Conservation (phyloP, 768 basidiomycete genomes). For the Psilocybe tampanensis region DNA sequence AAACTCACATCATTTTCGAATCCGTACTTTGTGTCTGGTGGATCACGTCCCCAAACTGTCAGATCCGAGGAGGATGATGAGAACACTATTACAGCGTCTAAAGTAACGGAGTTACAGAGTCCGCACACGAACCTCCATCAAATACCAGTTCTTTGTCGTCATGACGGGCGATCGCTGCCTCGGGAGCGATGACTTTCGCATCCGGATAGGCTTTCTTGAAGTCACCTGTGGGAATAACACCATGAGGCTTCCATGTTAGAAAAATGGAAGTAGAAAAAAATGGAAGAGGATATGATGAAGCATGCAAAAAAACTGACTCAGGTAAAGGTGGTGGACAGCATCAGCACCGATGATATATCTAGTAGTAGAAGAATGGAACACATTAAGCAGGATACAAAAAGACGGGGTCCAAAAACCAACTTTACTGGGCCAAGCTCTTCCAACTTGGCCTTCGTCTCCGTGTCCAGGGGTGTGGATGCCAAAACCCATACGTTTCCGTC, state of each 20-base stretch:
- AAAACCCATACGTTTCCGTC: conserved; percentile 78
- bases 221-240: conserved; percentile 40
- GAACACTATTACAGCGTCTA: not conserved
- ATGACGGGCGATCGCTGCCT: conserved; percentile 52
- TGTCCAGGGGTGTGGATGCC: conserved; percentile 75
- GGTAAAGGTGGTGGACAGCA: conserved; percentile 58
- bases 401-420: conserved; percentile 32
- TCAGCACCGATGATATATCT: conserved; percentile 66
- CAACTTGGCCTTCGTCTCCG: conserved; percentile 63
- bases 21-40: conserved; percentile 66
- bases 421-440: conserved; percentile 70
- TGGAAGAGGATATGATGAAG: not conserved
- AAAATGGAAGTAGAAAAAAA: not conserved
- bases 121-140: conserved; percentile 50
- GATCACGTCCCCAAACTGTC: conserved; percentile 65
- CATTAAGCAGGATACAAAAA: not conserved
- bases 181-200: conserved; percentile 73
- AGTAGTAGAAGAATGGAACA: conserved; percentile 19
- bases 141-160: conserved; percentile 54
- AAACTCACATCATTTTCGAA: conserved; percentile 66
- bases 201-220: conserved; percentile 71
- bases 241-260: not conserved
- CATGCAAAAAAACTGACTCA: conserved; percentile 49
- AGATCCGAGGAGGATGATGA: not conserved
- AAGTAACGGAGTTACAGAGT: no score